phyloP scores from a whole-genome alignment of 2,329 filamentous ascomycete species.

The Fusarium fujikuroi region DNA sequence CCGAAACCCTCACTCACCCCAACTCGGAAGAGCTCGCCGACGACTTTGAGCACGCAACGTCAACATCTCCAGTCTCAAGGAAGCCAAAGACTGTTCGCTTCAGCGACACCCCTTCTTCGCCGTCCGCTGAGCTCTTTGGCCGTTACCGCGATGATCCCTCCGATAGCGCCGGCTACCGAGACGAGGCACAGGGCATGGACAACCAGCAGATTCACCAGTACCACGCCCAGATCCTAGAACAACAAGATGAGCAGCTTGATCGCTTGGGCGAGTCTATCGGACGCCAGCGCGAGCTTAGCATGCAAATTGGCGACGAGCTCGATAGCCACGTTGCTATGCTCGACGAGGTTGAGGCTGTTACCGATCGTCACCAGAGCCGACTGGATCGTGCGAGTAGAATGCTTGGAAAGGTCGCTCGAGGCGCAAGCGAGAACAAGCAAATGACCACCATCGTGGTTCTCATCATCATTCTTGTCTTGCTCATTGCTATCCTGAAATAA shows the following conservation, averaged over 20 bases:
- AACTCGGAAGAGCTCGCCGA: slow-evolving; percentile 71
- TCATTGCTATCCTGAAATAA: slow-evolving; percentile 91
- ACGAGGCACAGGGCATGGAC: slow-evolving; percentile 69
- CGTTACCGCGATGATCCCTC: slow-evolving; percentile 77
- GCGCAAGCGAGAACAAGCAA: slow-evolving; percentile 87
- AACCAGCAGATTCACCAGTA: slow-evolving; percentile 91
- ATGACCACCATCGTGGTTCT: slow-evolving; percentile 83
- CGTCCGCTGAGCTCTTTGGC: slow-evolving; percentile 58
- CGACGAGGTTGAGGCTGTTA: slow-evolving; percentile 85
- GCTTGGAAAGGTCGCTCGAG: slow-evolving; percentile 76
- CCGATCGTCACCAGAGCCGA: slow-evolving; percentile 81
- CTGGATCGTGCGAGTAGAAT: slow-evolving; percentile 79
- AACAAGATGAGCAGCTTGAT: slow-evolving; percentile 96
- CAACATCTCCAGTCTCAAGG: slow-evolving; percentile 48
- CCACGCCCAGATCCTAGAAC: slow-evolving; percentile 81
- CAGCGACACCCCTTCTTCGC: slow-evolving; percentile 69
- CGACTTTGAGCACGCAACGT: slow-evolving; percentile 73
- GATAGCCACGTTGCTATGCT: slow-evolving; percentile 90
- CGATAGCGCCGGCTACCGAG: slow-evolving; percentile 66
- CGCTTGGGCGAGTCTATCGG: slow-evolving; percentile 85
- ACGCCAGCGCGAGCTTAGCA: slow-evolving; percentile 89
- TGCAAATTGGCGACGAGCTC: slow-evolving; percentile 96
- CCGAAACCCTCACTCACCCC: slow-evolving; percentile 65
- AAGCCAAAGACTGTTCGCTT: slow-evolving; percentile 85
- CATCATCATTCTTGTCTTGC: slow-evolving; percentile 82